These are phyloP conservation scores for Coelastrella sp. DNA, from an alignment of 139 green algal genomes.

Conservation along the genomic window DNA sequence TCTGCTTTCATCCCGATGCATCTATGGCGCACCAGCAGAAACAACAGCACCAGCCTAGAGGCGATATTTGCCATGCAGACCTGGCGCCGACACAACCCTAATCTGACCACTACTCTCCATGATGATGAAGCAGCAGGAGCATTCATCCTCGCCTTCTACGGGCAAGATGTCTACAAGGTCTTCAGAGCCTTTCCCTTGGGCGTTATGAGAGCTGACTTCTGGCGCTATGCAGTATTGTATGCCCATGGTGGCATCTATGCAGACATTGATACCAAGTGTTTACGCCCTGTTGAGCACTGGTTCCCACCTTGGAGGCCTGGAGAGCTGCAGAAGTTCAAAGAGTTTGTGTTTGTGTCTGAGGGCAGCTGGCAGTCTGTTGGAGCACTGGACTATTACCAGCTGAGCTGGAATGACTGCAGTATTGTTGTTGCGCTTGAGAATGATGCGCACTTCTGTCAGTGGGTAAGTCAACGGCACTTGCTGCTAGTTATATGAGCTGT, in stretches of 20 bases:
- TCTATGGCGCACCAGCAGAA: constrained; percentile 44
- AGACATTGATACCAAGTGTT: constrained; percentile 44
- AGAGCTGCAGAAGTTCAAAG: not conserved
- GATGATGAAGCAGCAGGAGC: constrained; percentile 11
- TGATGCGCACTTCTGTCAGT: constrained; percentile 25
- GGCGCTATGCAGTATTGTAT: constrained; percentile 51
- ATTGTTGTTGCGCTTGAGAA: constrained; percentile 32
- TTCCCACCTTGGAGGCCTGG: constrained; percentile 1
- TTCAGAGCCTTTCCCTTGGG: constrained; percentile 35
- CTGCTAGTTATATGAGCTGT: not conserved
- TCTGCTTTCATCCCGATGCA: not conserved
- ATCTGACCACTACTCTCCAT: not conserved
- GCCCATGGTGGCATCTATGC: constrained; percentile 50
- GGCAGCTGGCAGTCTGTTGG: not conserved
- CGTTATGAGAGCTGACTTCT: constrained; percentile 51
- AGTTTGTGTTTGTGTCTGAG: not conserved
- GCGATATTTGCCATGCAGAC: not conserved
- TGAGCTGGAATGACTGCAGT: constrained; percentile 34
- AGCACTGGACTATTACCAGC: not conserved
- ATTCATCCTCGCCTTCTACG: not conserved
- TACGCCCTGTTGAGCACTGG: constrained; percentile 7
- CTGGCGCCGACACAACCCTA: constrained; percentile 12
- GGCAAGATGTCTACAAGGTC: not conserved
- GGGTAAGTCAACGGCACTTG: not conserved
- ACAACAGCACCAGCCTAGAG: not conserved